A percentile compares a stretch with the other conserved stretches of the same genome.
Conservation (phyloP, 108 stramenopile genomes). For the Cyclotella cryptica region DNA sequence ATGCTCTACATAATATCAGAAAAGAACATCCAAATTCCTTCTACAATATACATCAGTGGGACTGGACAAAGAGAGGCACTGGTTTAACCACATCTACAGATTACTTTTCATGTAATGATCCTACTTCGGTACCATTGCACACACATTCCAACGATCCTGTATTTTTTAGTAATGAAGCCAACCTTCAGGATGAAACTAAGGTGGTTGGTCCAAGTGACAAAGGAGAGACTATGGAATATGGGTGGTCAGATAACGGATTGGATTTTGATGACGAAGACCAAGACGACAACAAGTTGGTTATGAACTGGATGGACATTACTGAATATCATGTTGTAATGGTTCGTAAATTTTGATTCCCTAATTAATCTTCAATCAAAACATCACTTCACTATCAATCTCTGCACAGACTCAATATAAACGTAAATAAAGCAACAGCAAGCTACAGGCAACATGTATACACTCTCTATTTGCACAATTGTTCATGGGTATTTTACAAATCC, state of each 20-base stretch:
- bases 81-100: conserved; percentile 1
- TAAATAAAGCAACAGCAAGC: too few species aligned
- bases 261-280: conserved; percentile 39
- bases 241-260: conserved; percentile 52
- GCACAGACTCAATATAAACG: too few species aligned
- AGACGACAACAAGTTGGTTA: not conserved
- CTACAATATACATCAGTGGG: conserved; percentile 8
- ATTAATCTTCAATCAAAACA: too few species aligned
- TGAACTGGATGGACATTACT: conserved; percentile 12
- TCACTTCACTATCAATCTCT: too few species aligned
- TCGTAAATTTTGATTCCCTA: too few species aligned
- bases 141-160: not conserved
- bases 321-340: not conserved
- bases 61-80: conserved; percentile 2
- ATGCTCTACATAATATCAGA: conserved; percentile 23
- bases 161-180: not conserved
- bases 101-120: not conserved
- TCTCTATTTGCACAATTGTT: too few species aligned
- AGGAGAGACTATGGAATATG: conserved; percentile 3
- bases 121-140: not conserved
- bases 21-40: conserved; percentile 14
- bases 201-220: not conserved
- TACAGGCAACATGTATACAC: too few species aligned
- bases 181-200: not conserved
- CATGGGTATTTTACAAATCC: too few species aligned